Percentiles rank a stretch among this genome's conserved stretches.
Evolutionary conservation across 2,329 filamentous ascomycete genomes (phyloP).

Genomic region (Colletotrichum nymphaeae): DNA sequence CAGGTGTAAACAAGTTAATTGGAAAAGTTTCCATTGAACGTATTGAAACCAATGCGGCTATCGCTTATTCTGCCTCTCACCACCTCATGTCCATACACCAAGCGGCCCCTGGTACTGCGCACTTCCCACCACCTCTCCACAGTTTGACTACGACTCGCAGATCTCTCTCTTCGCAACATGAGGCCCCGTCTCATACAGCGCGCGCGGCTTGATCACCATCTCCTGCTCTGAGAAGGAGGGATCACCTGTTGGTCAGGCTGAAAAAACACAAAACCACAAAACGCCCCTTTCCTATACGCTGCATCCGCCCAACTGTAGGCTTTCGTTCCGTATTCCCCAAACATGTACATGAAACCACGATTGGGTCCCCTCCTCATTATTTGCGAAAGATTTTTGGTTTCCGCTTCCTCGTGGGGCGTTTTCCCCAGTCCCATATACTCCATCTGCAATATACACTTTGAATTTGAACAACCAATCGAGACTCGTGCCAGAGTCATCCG

Average conservation of each 20-base stretch:
- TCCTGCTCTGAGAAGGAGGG: neutral
- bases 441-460: conserved; percentile 9
- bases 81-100: conserved; percentile 22
- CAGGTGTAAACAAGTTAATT: neutral
- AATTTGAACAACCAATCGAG: conserved; percentile 7
- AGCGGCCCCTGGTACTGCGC: conserved; percentile 7
- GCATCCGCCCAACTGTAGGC: conserved; percentile 13
- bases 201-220: neutral
- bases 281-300: neutral
- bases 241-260: neutral
- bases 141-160: neutral
- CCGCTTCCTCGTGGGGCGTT: neutral
- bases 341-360: conserved; percentile 13
- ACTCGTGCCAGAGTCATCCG: conserved; percentile 23
- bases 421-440: conserved; percentile 1
- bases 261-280: neutral
- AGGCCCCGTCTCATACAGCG: neutral
- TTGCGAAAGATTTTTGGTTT: neutral
- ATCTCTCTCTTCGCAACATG: neutral
- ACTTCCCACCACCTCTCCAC: neutral
- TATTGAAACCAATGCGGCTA: conserved; percentile 25
- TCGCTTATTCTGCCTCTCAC: conserved; percentile 32
- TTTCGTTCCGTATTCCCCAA: neutral
- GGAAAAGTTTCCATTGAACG: conserved; percentile 6
- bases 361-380: conserved; percentile 7